These are phyloP conservation scores for Puccinia coronata DNA, from an alignment of 1,284 basidiomycete species.

Conservation along the genomic window DNA sequence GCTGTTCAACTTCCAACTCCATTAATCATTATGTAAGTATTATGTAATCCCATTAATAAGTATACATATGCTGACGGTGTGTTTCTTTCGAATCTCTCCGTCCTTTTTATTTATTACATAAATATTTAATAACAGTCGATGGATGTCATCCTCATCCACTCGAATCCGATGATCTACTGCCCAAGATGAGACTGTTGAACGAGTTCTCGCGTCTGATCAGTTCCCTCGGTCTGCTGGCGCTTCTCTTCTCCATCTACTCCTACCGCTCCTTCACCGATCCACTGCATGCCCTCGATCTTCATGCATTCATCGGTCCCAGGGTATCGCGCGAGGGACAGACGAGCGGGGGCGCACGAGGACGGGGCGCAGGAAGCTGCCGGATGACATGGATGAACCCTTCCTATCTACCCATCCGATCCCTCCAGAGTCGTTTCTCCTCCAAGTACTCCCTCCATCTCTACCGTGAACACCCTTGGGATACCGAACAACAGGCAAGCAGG, in stretches of 20 bases:
- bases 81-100: too few species aligned
- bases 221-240: too few species aligned
- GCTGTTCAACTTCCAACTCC: too few species aligned
- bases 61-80: too few species aligned
- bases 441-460: slow-evolving; percentile 88
- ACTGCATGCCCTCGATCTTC: slow-evolving; percentile 31
- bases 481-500: slow-evolving; percentile 65
- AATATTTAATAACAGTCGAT: too few species aligned
- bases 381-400: slow-evolving; percentile 98
- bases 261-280: slow-evolving; percentile 38
- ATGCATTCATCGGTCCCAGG: slow-evolving; percentile 16
- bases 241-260: background rate
- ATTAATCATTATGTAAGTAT: too few species aligned
- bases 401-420: slow-evolving; percentile 69
- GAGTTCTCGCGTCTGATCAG: too few species aligned
- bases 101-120: too few species aligned
- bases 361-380: slow-evolving; percentile 65
- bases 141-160: too few species aligned
- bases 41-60: too few species aligned
- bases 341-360: slow-evolving; percentile 14
- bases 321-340: slow-evolving; percentile 14
- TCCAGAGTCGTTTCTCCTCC: slow-evolving; percentile 61
- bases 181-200: too few species aligned
- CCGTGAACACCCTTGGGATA: slow-evolving; percentile 82
- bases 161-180: too few species aligned